Conservation (phyloP, 2,329 filamentous ascomycete genomes). For the Verruconis gallopava region DNA sequence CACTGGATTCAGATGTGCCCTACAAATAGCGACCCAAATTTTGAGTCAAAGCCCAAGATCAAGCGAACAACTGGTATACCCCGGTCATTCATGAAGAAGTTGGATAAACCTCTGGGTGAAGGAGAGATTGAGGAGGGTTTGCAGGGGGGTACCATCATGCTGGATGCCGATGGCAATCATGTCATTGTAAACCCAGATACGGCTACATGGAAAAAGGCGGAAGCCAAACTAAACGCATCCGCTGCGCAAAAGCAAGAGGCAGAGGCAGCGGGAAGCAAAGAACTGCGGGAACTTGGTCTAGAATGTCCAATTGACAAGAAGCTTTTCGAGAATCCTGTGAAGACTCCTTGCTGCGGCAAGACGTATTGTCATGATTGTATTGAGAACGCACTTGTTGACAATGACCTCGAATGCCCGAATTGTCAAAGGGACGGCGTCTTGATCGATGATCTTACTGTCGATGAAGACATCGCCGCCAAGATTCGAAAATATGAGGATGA, state of each 20-base stretch:
- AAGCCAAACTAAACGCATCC: slow-evolving; percentile 81
- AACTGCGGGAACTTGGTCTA: slow-evolving; percentile 74
- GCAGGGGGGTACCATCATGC: slow-evolving; percentile 82
- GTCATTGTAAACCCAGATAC: slow-evolving; percentile 94
- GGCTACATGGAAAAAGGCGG: slow-evolving; percentile 91
- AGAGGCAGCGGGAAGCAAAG: slow-evolving; percentile 65
- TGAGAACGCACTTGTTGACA: slow-evolving; percentile 95
- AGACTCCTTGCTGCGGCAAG: slow-evolving; percentile 95
- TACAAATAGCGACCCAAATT: slow-evolving; percentile 95
- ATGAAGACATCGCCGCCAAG: slow-evolving; percentile 65
- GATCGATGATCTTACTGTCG: slow-evolving; percentile 76
- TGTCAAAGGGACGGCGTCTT: slow-evolving; percentile 85
- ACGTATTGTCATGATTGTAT: slow-evolving; percentile 99
- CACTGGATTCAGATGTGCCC: slow-evolving; percentile 98
- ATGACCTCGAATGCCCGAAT: slow-evolving; percentile 88
- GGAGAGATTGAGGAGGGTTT: slow-evolving; percentile 69
- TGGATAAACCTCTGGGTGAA: slow-evolving; percentile 74
- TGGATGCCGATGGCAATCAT: slow-evolving; percentile 94
- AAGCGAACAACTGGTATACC: slow-evolving; percentile 97
- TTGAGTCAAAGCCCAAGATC: slow-evolving; percentile 82
- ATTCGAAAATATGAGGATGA: slow-evolving; percentile 61
- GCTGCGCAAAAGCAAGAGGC: slow-evolving; percentile 71
- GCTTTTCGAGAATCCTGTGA: slow-evolving; percentile 96
- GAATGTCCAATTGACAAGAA: slow-evolving; percentile 95
- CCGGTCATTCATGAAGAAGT: slow-evolving; percentile 84